phyloP scores from a whole-genome alignment of 2,329 filamentous ascomycete genomes.

The Penicillium sp. region DNA sequence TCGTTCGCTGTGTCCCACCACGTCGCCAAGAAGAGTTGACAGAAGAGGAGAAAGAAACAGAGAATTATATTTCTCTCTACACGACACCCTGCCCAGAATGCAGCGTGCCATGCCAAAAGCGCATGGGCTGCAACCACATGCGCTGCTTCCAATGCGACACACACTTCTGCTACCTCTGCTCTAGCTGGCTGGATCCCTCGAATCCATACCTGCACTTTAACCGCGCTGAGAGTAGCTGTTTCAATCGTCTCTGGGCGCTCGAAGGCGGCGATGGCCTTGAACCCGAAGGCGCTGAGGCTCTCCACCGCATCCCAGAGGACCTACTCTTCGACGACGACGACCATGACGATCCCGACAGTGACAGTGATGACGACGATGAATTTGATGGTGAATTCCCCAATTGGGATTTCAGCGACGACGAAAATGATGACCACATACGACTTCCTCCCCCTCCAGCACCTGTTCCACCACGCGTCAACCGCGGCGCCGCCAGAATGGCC shows the following conservation, averaged over 20 bases:
- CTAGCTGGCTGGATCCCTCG: constrained; percentile 76
- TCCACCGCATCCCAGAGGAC: constrained; percentile 45
- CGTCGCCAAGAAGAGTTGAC: constrained; percentile 70
- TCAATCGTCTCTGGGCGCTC: constrained; percentile 86
- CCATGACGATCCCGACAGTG: background rate
- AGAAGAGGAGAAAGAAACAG: constrained; percentile 81
- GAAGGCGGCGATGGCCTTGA: constrained; percentile 73
- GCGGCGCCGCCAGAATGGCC: constrained; percentile 30
- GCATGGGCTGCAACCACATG: constrained; percentile 96
- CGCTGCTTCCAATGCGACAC: constrained; percentile 85
- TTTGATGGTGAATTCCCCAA: constrained; percentile 24
- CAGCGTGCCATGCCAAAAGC: constrained; percentile 82
- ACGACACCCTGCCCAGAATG: constrained; percentile 91
- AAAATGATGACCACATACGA: constrained; percentile 26
- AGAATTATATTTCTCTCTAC: constrained; percentile 80
- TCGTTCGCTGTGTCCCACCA: constrained; percentile 70
- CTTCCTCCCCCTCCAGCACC: constrained; percentile 47
- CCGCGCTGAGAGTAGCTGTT: constrained; percentile 69
- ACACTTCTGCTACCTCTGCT: constrained; percentile 95
- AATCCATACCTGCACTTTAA: constrained; percentile 95
- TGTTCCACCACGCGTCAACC: constrained; percentile 38
- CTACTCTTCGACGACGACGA: constrained; percentile 43
- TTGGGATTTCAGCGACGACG: constrained; percentile 27
- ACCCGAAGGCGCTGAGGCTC: constrained; percentile 44
- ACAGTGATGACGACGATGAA: constrained; percentile 31